Percentiles rank a stretch among this genome's conserved stretches.
These are phyloP conservation scores for Pseudocercospora musae DNA, from an alignment of 2,329 filamentous ascomycete genomes.

Conservation along the genomic window DNA sequence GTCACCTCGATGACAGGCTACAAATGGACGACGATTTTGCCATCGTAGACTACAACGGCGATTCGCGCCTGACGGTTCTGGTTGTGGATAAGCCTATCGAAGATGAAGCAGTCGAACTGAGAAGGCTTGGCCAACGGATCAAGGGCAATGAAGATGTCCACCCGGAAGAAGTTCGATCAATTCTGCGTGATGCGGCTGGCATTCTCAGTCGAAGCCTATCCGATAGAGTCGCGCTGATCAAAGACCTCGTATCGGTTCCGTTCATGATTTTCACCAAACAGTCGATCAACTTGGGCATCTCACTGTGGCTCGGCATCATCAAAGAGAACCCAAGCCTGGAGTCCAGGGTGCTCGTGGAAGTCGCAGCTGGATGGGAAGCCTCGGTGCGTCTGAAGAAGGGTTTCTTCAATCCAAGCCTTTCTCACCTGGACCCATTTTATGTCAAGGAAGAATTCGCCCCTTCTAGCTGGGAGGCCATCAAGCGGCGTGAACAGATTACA, in stretches of 20 bases:
- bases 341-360: constrained; percentile 77
- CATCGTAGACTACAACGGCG: constrained; percentile 31
- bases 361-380: constrained; percentile 86
- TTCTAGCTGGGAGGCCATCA: constrained; percentile 72
- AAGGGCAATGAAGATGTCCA: constrained; percentile 66
- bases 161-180: constrained; percentile 72
- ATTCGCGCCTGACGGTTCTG: constrained; percentile 6
- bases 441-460: constrained; percentile 89
- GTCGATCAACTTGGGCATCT: constrained; percentile 91
- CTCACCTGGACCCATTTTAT: constrained; percentile 81
- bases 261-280: constrained; percentile 92
- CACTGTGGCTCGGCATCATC: constrained; percentile 93
- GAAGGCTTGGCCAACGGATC: constrained; percentile 69
- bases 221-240: constrained; percentile 74
- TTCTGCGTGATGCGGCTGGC: constrained; percentile 78
- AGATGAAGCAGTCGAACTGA: constrained; percentile 56
- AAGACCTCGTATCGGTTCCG: constrained; percentile 86
- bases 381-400: constrained; percentile 75
- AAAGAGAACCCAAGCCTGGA: constrained; percentile 92
- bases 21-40: constrained; percentile 30
- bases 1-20: constrained; percentile 65
- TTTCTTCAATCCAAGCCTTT: constrained; percentile 71
- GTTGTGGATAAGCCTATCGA: constrained; percentile 31
- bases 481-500: constrained; percentile 71
- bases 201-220: constrained; percentile 75